Evolutionary conservation across 73 alveolate species (phyloP).

Genomic region (Tetrahymena borealis): DNA sequence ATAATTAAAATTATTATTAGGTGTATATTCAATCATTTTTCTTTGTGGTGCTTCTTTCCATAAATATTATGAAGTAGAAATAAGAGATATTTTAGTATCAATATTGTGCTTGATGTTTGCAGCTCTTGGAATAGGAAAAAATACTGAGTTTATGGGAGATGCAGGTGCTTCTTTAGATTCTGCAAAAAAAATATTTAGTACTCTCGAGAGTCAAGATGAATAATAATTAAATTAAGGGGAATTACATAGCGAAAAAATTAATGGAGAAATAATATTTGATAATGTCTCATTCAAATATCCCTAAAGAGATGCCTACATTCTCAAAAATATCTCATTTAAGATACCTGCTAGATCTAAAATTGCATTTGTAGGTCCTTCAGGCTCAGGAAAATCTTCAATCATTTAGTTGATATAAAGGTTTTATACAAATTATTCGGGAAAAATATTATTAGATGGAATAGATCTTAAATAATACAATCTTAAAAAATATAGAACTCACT

Average conservation of each 20-base stretch:
- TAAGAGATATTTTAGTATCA: background rate
- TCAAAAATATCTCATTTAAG: background rate
- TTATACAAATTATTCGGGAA: conserved; percentile 89
- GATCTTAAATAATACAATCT: conserved; percentile 72
- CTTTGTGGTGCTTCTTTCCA: background rate
- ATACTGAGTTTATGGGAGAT: background rate
- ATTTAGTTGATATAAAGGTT: conserved; percentile 85
- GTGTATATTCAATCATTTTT: background rate
- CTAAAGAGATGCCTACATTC: conserved; percentile 37
- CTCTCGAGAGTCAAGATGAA: background rate
- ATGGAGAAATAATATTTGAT: conserved; percentile 49
- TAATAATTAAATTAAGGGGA: background rate
- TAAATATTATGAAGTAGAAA: background rate
- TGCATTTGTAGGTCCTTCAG: conserved; percentile 66
- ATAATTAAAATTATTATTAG: background rate
- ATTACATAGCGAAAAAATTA: background rate
- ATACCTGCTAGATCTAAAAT: conserved; percentile 9
- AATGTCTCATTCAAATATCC: conserved; percentile 67
- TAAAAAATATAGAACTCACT: conserved; percentile 59
- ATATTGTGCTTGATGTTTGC: background rate
- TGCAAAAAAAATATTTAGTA: background rate
- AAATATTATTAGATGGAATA: conserved; percentile 66
- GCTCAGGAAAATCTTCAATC: conserved; percentile 82
- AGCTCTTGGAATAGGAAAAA: background rate
- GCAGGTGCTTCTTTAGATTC: background rate